These are phyloP conservation scores for Penicillium glabrum DNA, from an alignment of 2,329 filamentous ascomycete genomes.

Conservation along the genomic window DNA sequence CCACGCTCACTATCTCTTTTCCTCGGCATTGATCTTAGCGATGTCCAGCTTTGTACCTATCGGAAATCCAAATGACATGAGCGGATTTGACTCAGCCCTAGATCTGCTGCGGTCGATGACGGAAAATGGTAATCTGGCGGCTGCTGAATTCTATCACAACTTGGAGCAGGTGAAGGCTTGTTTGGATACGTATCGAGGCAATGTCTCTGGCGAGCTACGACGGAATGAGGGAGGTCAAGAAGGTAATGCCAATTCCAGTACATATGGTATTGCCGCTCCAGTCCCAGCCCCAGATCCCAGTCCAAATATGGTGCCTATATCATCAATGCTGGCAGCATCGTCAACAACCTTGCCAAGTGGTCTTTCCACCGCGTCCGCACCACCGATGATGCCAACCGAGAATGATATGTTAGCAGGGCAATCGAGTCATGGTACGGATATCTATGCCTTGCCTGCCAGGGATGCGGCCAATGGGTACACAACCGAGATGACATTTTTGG, in stretches of 20 bases:
- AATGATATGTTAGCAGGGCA: slow-evolving; percentile 10
- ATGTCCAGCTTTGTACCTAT: slow-evolving; percentile 38
- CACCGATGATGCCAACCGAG: slow-evolving; percentile 1
- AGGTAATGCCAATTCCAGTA: background rate
- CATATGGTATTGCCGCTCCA: background rate
- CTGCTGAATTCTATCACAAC: slow-evolving; percentile 35
- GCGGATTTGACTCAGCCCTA: slow-evolving; percentile 32
- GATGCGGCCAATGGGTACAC: slow-evolving; percentile 34
- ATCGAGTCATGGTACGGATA: background rate
- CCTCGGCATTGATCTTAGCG: slow-evolving; percentile 37
- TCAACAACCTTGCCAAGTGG: background rate
- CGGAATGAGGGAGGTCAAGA: background rate
- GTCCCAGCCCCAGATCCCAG: background rate
- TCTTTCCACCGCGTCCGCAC: background rate
- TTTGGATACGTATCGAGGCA: slow-evolving; percentile 23
- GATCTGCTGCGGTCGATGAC: slow-evolving; percentile 34
- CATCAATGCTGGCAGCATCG: background rate
- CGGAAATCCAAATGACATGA: slow-evolving; percentile 31
- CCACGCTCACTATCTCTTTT: slow-evolving; percentile 42
- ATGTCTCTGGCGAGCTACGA: background rate
- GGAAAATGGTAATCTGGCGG: slow-evolving; percentile 38
- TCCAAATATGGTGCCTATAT: background rate
- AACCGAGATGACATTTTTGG: slow-evolving; percentile 39
- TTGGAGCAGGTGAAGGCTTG: slow-evolving; percentile 34
- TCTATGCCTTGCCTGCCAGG: slow-evolving; percentile 11